A percentile compares a stretch with the other conserved stretches of the same genome.
Evolutionary conservation across 2,329 filamentous ascomycete genomes (phyloP).

Genomic region (Aspergillus sp.): DNA sequence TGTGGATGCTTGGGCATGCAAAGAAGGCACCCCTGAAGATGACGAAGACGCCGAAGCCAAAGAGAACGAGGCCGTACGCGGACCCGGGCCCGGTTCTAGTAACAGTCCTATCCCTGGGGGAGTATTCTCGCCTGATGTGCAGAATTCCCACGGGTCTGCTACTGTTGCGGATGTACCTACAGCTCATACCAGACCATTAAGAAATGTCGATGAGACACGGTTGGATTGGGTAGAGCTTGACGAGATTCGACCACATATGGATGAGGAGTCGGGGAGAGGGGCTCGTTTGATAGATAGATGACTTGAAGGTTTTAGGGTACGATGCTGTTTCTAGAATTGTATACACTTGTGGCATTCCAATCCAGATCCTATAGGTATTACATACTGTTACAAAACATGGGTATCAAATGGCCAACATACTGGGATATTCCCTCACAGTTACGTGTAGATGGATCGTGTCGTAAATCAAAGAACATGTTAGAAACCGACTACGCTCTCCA

Average conservation of each 20-base stretch:
- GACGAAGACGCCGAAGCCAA: no score
- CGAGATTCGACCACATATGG: slow-evolving; percentile 13
- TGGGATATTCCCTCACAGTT: not conserved
- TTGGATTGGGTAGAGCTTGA: slow-evolving; percentile 25
- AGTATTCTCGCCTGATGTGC: no score
- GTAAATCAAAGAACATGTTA: not conserved
- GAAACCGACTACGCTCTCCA: slow-evolving; percentile 60
- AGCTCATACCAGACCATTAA: no score
- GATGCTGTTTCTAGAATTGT: not conserved
- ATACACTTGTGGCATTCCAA: not conserved
- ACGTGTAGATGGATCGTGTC: not conserved
- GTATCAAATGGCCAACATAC: not conserved
- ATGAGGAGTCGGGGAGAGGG: slow-evolving; percentile 21
- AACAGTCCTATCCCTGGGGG: no score
- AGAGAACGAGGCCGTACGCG: no score
- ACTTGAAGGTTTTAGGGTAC: not conserved
- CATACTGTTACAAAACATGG: slow-evolving; percentile 4
- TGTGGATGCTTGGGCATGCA: no score
- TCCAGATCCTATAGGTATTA: not conserved
- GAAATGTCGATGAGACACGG: no score
- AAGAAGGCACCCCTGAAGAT: no score
- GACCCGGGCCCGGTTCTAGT: no score
- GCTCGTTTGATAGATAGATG: not conserved
- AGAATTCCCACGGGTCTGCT: not conserved
- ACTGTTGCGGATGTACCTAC: not conserved